phyloP scores from a whole-genome alignment of 1,284 basidiomycete genomes.

The Lentinus polychrous region DNA sequence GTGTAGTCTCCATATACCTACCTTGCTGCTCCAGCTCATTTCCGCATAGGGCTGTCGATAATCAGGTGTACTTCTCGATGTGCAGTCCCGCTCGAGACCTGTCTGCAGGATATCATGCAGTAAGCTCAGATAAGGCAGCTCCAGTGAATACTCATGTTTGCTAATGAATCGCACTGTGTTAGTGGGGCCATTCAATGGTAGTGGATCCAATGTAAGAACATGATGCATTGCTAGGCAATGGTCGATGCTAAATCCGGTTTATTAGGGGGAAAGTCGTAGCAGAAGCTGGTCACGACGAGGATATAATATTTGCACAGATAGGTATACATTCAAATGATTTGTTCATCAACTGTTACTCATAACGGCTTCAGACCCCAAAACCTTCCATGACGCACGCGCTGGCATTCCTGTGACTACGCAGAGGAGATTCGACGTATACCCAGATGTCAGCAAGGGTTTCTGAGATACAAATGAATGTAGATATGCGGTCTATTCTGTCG shows the following conservation, averaged over 20 bases:
- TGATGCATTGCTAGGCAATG: neutral
- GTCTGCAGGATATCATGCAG: conserved; percentile 79
- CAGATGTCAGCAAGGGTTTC: conserved; percentile 48
- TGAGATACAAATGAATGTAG: too few species aligned
- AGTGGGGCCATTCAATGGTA: conserved; percentile 90
- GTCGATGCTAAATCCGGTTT: neutral
- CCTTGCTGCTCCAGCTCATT: neutral
- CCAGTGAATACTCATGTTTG: neutral
- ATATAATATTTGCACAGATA: conserved; percentile 76
- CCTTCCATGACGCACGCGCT: conserved; percentile 62
- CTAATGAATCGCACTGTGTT: conserved; percentile 4
- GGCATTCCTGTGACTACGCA: conserved; percentile 88
- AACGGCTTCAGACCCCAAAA: conserved; percentile 55
- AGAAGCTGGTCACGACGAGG: conserved; percentile 77
- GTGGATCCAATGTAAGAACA: conserved; percentile 74
- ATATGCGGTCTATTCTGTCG: too few species aligned
- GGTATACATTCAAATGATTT: conserved; percentile 42
- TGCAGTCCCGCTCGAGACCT: conserved; percentile 92
- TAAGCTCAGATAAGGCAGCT: conserved; percentile 33
- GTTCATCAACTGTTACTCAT: conserved; percentile 7
- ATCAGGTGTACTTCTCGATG: conserved; percentile 93
- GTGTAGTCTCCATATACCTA: conserved; percentile 11
- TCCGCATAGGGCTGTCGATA: conserved; percentile 77
- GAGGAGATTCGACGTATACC: conserved; percentile 88
- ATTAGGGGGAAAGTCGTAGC: conserved; percentile 73